Conservation (phyloP, 768 basidiomycete genomes). For the Rhizopogon vulgaris region DNA sequence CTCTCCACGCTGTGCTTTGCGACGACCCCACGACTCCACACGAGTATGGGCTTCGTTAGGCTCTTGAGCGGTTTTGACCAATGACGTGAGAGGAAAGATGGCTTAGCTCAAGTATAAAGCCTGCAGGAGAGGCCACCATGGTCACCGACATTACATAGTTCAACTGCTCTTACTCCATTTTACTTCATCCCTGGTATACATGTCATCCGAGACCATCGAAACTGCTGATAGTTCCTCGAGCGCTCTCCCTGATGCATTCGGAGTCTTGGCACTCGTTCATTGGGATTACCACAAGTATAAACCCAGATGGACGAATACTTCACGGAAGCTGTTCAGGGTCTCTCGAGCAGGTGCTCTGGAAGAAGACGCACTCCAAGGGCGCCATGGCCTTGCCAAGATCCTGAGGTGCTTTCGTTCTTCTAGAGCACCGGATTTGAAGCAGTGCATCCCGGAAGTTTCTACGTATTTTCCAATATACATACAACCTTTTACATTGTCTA, state of each 20-base stretch:
- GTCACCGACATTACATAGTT: too few species aligned
- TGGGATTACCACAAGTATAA: background rate
- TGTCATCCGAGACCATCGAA: background rate
- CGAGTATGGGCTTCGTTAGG: too few species aligned
- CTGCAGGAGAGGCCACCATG: background rate
- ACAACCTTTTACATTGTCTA: background rate
- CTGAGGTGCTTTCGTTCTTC: background rate
- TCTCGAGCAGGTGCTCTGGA: background rate
- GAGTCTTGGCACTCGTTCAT: background rate
- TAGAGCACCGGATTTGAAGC: background rate
- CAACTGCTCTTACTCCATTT: background rate
- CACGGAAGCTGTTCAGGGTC: background rate
- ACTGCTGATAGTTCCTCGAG: background rate
- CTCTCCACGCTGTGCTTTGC: background rate
- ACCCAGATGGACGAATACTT: background rate
- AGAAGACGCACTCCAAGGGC: background rate
- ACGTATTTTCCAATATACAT: background rate
- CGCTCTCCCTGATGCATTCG: too few species aligned
- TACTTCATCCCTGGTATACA: background rate
- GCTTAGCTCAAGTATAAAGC: background rate
- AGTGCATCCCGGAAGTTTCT: background rate
- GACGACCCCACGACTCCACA: background rate
- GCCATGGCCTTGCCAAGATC: background rate
- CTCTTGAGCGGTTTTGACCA: background rate
- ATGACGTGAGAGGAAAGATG: background rate